A percentile compares a stretch with the other conserved stretches of the same genome.
Conservation (phyloP, 495 filamentous ascomycete genomes). For the Penicillium maclennaniae region DNA sequence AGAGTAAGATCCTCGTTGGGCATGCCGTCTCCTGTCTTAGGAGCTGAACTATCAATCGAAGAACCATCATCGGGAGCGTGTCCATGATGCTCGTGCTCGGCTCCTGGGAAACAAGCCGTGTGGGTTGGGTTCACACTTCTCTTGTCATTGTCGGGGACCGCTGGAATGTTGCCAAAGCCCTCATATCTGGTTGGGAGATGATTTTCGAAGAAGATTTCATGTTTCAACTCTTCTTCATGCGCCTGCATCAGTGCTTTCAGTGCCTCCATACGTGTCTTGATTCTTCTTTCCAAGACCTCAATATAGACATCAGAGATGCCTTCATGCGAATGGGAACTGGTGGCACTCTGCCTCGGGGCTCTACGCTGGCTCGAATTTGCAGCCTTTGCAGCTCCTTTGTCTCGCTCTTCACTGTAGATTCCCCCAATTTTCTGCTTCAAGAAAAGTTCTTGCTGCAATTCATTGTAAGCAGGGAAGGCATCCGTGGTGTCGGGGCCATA, state of each 20-base stretch:
- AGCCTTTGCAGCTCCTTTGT: too few species aligned
- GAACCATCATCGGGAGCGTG: background rate
- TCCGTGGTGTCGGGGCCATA: background rate
- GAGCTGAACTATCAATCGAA: background rate
- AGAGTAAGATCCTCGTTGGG: background rate
- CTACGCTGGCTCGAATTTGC: too few species aligned
- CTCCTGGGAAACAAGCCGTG: background rate
- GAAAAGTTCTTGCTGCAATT: background rate
- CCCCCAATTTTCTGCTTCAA: background rate
- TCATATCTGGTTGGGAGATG: background rate
- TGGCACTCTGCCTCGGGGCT: too few species aligned
- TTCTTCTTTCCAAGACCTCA: too few species aligned
- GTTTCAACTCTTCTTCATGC: too few species aligned
- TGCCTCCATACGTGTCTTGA: too few species aligned
- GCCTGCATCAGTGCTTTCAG: too few species aligned
- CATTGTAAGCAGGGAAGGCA: background rate
- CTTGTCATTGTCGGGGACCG: background rate
- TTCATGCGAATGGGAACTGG: too few species aligned
- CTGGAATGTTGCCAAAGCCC: background rate
- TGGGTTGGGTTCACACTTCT: background rate
- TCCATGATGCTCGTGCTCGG: background rate
- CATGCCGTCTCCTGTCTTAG: background rate
- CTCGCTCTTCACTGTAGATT: too few species aligned
- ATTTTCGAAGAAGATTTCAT: too few species aligned
- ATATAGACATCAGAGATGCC: too few species aligned